Evolutionary conservation across 2,329 filamentous ascomycete genomes (phyloP), one percentile per base, ranked within the genome.

Genomic region (Trichothecium roseum): DNA sequence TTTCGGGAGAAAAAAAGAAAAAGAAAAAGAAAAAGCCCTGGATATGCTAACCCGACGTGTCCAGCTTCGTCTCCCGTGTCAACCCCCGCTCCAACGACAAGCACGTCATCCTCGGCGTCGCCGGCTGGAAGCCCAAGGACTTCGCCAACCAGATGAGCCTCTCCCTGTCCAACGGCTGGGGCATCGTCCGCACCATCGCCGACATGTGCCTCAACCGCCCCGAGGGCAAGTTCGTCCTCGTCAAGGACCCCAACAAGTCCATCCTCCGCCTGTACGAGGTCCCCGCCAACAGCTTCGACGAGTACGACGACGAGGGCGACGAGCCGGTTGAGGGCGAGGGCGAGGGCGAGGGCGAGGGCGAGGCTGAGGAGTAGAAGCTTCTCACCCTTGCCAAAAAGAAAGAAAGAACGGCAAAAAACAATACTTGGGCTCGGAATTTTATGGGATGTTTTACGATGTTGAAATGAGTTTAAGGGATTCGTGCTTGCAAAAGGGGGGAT

Each of bases 141-240:
- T 96, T 98, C 50, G 91, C 91, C 43, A 74, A 76, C 54, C 91
- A 98, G 72, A 98, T 98, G 91, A 95, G 95, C 67, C 65, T 98
- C 52, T 93, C 88, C 52, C 74, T 96, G 39, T 84, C 83, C 64
- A 98, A 98, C 64, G 91, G 91, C 44, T 98, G 91, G 91, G 91
- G 91, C 60, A 96, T 98, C 46, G 91, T 98, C 40, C 85, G 91
- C 47, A 98, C 91, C 34, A 95, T 98, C 54, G 85, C 86, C 50
- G 91, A 98, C 63, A 93, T 96, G 82, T 83, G 81, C 52, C 72
- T 87, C 49, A 76, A 79, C 60, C 76, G 79, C 60, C 71, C 74
- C 36, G 79, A 87, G 48, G 82, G 81, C 60, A 88, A 88, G 66
- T 91, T 84, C 50, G 79, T 91, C 32, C 69, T 83, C 15, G 76